Base-by-base conservation (phyloP, 225 moss, liverwort and hornwort genomes). In the Marchantia polymorpha region DNA sequence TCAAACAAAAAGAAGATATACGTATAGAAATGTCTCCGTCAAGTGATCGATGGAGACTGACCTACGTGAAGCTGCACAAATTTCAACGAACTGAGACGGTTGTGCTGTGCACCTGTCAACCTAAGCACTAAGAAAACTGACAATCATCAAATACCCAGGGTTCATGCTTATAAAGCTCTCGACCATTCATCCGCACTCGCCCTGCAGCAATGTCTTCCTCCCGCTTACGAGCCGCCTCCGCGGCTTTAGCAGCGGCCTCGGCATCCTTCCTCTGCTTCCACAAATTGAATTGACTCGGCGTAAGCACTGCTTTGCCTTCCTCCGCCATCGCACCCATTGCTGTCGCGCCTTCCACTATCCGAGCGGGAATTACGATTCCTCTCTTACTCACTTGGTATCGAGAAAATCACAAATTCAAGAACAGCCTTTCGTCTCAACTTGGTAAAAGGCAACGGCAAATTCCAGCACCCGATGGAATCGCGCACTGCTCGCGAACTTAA, bases 71-170 rank as follows among this genome's bases (percentile, higher is more conserved):
- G 25, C 10, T 10, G 30, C 68, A 23, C 1, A 12, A 6, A 25
- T 27, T 66, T 14, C 27, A 11, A 69, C 16, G 0, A 22, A 39
- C 39, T 39, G 3, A 39, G 39, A 22, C 22, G 8, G 0, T 46
- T 51, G 71, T 49, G 20, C 6, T 49, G 22, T 76, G 27, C 15
- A 58, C 56, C 19, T 17, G 46, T 47, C 26, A 11, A 22, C 47
- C 61, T 51, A 54, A 54, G 69, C 8, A 61, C 64, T 83, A 86
- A 55, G 90, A 89, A 73, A 89, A 94, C 10, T 90, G 89, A 22
- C 89, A 67, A 77, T 93, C 95, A 64, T 93, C 91, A 53, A 96
- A 96, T 48, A 92, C 93, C 92, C 92, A 90, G 31, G 95, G 95
- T 64, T 92, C 87, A 78, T 75, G 84, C 39, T 87, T 73, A 84